These are phyloP conservation scores for Mortierella sp. DNA, from an alignment of 371 early-diverging fungal species.

Conservation along the genomic window DNA sequence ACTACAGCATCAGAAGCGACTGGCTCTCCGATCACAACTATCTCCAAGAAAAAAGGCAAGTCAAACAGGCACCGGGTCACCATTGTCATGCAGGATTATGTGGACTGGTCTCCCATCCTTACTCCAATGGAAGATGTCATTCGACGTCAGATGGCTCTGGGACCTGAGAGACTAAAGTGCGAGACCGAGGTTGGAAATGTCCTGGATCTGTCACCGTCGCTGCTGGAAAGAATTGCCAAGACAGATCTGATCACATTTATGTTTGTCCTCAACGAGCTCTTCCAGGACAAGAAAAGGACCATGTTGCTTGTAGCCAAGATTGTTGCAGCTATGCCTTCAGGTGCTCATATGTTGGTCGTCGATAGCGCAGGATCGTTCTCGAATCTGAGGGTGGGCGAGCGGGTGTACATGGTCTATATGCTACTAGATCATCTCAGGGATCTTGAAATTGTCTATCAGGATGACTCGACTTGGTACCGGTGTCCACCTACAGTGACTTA, in stretches of 20 bases:
- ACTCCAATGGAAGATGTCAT: slow-evolving; percentile 57
- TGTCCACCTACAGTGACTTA: slow-evolving; percentile 76
- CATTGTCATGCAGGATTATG: slow-evolving; percentile 77
- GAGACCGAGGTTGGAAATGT: slow-evolving; percentile 62
- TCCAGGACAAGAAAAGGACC: slow-evolving; percentile 80
- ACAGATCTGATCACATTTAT: slow-evolving; percentile 85
- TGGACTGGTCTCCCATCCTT: slow-evolving; percentile 70
- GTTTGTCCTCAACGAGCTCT: slow-evolving; percentile 93
- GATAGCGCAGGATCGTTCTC: slow-evolving; percentile 97
- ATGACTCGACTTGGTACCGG: slow-evolving; percentile 89
- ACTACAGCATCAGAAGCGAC: slow-evolving; percentile 1
- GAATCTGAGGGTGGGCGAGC: slow-evolving; percentile 78
- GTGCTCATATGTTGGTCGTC: slow-evolving; percentile 81
- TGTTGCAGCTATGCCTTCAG: slow-evolving; percentile 71
- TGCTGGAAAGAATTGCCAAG: slow-evolving; percentile 52
- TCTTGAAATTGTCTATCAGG: slow-evolving; percentile 71
- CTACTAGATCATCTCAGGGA: slow-evolving; percentile 84
- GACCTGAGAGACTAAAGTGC: slow-evolving; percentile 52
- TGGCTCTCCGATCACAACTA: not conserved
- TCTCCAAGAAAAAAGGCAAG: slow-evolving; percentile 36
- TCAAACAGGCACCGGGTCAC: slow-evolving; percentile 59
- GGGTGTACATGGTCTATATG: slow-evolving; percentile 88
- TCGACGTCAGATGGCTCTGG: slow-evolving; percentile 57
- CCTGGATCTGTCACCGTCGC: slow-evolving; percentile 51
- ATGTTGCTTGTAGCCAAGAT: slow-evolving; percentile 79